These are phyloP conservation scores for Endoconidiophora polonica DNA, from an alignment of 2,329 filamentous ascomycete genomes.

Conservation along the genomic window DNA sequence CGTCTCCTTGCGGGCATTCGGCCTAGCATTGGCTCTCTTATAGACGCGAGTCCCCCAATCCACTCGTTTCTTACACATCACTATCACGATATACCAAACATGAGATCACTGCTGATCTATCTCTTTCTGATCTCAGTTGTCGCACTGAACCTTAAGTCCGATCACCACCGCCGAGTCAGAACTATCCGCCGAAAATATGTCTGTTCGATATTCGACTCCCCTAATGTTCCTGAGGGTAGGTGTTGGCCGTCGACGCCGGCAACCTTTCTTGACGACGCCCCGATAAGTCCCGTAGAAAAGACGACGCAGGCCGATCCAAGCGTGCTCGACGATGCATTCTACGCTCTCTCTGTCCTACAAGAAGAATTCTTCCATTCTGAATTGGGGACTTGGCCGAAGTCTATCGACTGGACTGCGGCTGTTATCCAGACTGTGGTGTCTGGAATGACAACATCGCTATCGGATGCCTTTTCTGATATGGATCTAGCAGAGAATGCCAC, in stretches of 20 bases:
- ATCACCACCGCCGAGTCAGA: constrained; percentile 1
- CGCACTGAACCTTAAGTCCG: constrained; percentile 6
- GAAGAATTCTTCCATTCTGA: constrained; percentile 59
- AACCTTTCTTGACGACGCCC: constrained; percentile 11
- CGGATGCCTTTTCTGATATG: constrained; percentile 33
- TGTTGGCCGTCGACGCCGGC: constrained; percentile 8
- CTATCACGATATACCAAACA: not conserved
- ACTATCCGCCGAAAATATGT: constrained; percentile 6
- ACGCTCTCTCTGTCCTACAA: constrained; percentile 61
- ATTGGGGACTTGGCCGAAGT: constrained; percentile 65
- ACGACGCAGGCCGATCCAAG: constrained; percentile 13
- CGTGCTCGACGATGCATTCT: constrained; percentile 34
- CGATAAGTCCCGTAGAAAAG: not conserved
- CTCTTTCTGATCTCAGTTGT: constrained; percentile 8
- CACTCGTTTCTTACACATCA: no score
- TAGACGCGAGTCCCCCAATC: no score
- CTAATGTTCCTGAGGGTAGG: constrained; percentile 8
- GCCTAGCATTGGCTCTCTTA: no score
- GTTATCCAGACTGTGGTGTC: constrained; percentile 68
- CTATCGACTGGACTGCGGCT: constrained; percentile 89
- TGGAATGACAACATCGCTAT: constrained; percentile 54
- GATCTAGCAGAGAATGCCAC: constrained; percentile 27
- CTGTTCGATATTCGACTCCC: constrained; percentile 13
- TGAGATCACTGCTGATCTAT: constrained; percentile 8
- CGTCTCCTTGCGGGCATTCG: no score